These are phyloP conservation scores for Cyberlindnera maclurae DNA, from an alignment of 805 yeast species.

Conservation along the genomic window DNA sequence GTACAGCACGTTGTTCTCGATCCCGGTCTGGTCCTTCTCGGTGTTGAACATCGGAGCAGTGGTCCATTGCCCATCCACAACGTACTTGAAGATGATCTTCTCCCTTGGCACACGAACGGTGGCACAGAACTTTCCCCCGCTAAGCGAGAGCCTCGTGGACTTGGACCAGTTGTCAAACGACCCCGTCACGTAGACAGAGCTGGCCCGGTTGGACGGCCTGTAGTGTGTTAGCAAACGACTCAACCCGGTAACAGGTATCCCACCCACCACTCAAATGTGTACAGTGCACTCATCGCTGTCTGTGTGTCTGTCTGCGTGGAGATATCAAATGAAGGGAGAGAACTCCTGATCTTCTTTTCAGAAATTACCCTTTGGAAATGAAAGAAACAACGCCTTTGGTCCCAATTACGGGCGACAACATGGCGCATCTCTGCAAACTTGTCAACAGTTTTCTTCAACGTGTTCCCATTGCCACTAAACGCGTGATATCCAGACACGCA, in stretches of 20 bases:
- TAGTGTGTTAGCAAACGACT: background rate
- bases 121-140: conserved; percentile 34
- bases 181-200: conserved; percentile 53
- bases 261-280: too few species aligned
- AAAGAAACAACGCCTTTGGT: too few species aligned
- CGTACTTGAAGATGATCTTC: conserved; percentile 42
- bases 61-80: conserved; percentile 54
- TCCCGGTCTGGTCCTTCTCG: conserved; percentile 38
- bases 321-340: background rate
- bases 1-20: conserved; percentile 43
- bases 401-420: too few species aligned
- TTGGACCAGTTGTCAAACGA: conserved; percentile 51
- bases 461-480: too few species aligned
- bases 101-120: conserved; percentile 36
- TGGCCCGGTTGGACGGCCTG: conserved; percentile 3
- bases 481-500: too few species aligned
- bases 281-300: background rate
- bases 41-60: conserved; percentile 32
- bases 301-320: background rate
- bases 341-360: too few species aligned
- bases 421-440: too few species aligned
- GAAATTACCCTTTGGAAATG: too few species aligned
- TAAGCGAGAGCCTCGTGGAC: conserved; percentile 34
- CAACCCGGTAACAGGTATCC: too few species aligned
- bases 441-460: too few species aligned